Conservation (phyloP, 805 yeast genomes). For the Yarrowia divulgata region DNA sequence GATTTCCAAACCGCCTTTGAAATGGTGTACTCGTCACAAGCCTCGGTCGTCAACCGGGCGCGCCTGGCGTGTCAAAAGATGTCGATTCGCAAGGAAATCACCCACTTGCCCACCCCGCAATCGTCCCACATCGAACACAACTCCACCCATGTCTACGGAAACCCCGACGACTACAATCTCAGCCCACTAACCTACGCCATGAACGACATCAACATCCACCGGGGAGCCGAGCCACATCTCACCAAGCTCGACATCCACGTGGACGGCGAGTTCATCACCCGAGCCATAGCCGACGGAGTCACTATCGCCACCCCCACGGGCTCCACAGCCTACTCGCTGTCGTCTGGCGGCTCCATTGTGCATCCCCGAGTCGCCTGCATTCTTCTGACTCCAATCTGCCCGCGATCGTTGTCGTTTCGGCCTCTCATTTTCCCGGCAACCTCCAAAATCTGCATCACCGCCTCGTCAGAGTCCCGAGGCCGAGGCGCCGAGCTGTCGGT, state of each 20-base stretch:
- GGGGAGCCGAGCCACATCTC: conserved; percentile 88
- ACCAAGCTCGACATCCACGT: conserved; percentile 83
- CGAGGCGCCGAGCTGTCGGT: conserved; percentile 68
- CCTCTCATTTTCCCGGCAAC: conserved; percentile 82
- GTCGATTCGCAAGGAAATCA: conserved; percentile 39
- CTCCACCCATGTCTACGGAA: conserved; percentile 24
- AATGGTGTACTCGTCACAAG: conserved; percentile 69
- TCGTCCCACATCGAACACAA: conserved; percentile 30
- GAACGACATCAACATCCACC: conserved; percentile 88
- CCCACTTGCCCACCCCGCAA: conserved; percentile 16
- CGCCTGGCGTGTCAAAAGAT: conserved; percentile 72
- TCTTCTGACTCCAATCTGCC: conserved; percentile 88
- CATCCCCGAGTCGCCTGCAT: conserved; percentile 88
- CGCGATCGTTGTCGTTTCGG: conserved; percentile 86
- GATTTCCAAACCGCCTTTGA: conserved; percentile 67
- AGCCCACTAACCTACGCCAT: conserved; percentile 70
- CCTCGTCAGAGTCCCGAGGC: conserved; percentile 51
- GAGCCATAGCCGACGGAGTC: conserved; percentile 92
- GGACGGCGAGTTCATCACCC: conserved; percentile 82
- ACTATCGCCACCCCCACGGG: conserved; percentile 91
- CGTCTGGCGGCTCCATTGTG: conserved; percentile 91
- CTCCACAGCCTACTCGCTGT: conserved; percentile 88
- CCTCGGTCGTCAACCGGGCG: conserved; percentile 76
- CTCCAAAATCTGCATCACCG: conserved; percentile 62
- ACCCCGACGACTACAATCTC: conserved; percentile 37